A percentile compares a stretch with the other conserved stretches of the same genome.
Evolutionary conservation across 768 basidiomycete species (phyloP).

Genomic region (Trametes sanguinea): DNA sequence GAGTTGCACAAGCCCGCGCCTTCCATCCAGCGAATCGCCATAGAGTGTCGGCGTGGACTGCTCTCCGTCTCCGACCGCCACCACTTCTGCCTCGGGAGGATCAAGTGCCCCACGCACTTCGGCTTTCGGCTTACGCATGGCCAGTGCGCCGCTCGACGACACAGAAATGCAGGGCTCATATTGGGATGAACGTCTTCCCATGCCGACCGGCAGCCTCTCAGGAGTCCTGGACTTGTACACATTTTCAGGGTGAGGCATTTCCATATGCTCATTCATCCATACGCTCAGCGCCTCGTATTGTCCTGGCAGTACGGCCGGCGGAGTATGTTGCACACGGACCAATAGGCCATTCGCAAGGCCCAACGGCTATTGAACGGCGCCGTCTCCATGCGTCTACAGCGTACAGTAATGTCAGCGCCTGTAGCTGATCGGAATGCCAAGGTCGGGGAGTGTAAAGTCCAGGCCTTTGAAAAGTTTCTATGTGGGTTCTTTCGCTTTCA

Average conservation of each 20-base stretch:
- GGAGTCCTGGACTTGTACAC: background rate
- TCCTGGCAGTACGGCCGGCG: background rate
- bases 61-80: too few relatives aligned
- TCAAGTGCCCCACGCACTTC: too few relatives aligned
- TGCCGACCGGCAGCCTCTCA: background rate
- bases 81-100: too few relatives aligned
- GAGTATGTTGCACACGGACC: background rate
- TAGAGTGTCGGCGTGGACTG: too few relatives aligned
- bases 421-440: background rate
- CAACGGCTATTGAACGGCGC: background rate
- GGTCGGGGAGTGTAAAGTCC: background rate
- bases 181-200: background rate
- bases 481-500: background rate
- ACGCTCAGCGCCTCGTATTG: too few relatives aligned
- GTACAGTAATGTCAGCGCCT: background rate
- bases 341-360: background rate
- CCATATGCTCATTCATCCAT: too few relatives aligned
- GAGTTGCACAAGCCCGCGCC: too few relatives aligned
- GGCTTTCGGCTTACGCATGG: background rate
- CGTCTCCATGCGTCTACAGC: background rate
- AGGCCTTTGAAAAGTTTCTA: background rate
- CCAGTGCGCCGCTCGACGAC: background rate
- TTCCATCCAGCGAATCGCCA: too few relatives aligned
- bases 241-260: background rate
- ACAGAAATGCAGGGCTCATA: background rate